Percentiles rank a stretch among this genome's conserved stretches.
These are phyloP conservation scores for Tetracentron sinense DNA, from an alignment of 164 flowering plant species.

Conservation along the genomic window DNA sequence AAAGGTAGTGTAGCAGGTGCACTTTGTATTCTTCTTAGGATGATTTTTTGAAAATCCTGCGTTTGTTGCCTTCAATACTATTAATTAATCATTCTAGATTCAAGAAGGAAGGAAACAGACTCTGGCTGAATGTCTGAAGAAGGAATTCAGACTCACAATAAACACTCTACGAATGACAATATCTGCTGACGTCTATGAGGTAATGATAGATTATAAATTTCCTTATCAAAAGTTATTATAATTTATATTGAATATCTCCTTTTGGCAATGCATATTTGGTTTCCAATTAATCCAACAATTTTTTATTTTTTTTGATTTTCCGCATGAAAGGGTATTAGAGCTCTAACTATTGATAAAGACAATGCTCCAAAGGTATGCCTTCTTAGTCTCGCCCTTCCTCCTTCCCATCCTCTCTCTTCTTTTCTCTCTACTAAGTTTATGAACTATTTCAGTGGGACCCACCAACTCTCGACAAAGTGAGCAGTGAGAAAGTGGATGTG, in stretches of 20 bases:
- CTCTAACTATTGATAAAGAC: constrained; percentile 85
- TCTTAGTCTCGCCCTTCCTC: constrained; percentile 7
- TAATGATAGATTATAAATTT: constrained; percentile 16
- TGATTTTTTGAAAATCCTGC: background rate
- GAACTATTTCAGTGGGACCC: constrained; percentile 62
- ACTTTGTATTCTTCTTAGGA: background rate
- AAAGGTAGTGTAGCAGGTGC: background rate
- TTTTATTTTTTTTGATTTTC: background rate
- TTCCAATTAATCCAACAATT: background rate
- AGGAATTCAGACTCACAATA: constrained; percentile 85
- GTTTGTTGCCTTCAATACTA: background rate
- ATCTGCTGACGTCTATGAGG: constrained; percentile 92
- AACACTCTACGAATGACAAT: constrained; percentile 57
- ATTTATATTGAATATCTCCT: background rate
- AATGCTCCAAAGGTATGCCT: constrained; percentile 75
- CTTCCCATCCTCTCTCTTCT: constrained; percentile 4
- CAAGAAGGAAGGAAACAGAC: constrained; percentile 78
- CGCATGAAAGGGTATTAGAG: constrained; percentile 70
- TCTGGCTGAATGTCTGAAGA: constrained; percentile 67
- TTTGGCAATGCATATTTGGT: background rate
- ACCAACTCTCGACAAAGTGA: constrained; percentile 46
- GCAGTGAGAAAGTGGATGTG: constrained; percentile 43
- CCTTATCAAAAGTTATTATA: background rate
- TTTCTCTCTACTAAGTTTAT: constrained; percentile 1
- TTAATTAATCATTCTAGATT: constrained; percentile 35